These are phyloP conservation scores for Hemileccinum impolitum DNA, from an alignment of 768 basidiomycete genomes.

Conservation along the genomic window DNA sequence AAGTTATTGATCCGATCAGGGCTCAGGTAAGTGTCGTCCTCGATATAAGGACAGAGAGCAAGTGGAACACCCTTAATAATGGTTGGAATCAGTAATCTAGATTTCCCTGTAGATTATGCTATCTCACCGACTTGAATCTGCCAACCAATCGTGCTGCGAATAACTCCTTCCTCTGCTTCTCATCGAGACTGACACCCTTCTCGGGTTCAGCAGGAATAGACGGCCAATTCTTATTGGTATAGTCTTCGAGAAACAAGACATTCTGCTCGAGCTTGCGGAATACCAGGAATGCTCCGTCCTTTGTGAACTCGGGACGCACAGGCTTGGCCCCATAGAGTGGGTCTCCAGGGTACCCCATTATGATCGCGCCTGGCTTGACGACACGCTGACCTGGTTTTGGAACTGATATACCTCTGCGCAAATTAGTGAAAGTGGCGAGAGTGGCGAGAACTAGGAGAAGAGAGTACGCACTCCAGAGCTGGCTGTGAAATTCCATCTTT, in stretches of 20 bases:
- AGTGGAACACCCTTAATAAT: constrained; percentile 36
- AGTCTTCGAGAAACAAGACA: constrained; percentile 39
- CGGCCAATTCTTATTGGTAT: constrained; percentile 43
- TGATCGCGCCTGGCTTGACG: constrained; percentile 24
- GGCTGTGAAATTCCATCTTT: constrained; percentile 53
- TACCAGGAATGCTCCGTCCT: constrained; percentile 50
- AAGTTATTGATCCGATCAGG: constrained; percentile 43
- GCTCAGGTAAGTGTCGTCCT: constrained; percentile 37
- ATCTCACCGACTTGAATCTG: constrained; percentile 44
- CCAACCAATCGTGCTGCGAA: constrained; percentile 39
- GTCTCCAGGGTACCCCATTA: constrained; percentile 46
- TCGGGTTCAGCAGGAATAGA: constrained; percentile 20
- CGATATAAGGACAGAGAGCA: constrained; percentile 41
- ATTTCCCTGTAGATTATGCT: neutral
- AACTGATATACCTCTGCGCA: constrained; percentile 11
- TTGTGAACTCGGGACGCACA: constrained; percentile 42
- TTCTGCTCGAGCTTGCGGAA: constrained; percentile 47
- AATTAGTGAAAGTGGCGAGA: constrained; percentile 23
- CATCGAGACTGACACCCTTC: constrained; percentile 19
- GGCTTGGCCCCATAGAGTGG: constrained; percentile 8
- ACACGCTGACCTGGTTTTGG: constrained; percentile 33
- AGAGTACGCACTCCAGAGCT: constrained; percentile 27
- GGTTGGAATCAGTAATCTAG: neutral
- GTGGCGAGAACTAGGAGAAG: constrained; percentile 31
- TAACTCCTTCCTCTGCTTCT: constrained; percentile 13